These are phyloP conservation scores for Fusarium oxysporum DNA, from an alignment of 2,329 filamentous ascomycete species.

Conservation along the genomic window DNA sequence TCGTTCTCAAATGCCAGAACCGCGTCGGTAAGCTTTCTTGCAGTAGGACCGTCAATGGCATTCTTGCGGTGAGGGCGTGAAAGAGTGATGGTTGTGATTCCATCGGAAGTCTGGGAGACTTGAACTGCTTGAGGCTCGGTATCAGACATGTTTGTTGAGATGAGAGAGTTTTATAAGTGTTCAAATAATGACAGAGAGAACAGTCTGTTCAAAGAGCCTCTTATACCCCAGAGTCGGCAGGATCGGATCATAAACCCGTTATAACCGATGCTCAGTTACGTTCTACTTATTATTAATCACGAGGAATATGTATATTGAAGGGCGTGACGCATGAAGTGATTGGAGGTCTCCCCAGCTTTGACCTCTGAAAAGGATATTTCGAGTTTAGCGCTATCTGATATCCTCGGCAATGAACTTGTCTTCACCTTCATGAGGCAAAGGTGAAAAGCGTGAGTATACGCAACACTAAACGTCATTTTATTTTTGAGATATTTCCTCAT, in stretches of 20 bases:
- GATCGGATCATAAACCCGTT: background rate
- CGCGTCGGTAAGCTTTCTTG: conserved; percentile 7
- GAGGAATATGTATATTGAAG: background rate
- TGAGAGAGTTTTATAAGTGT: background rate
- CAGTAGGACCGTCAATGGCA: conserved; percentile 10
- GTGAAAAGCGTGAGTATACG: too few relatives aligned
- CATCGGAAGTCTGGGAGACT: conserved; percentile 4
- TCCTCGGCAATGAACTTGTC: background rate
- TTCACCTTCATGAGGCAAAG: background rate
- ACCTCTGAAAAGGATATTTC: background rate
- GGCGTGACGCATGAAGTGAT: background rate
- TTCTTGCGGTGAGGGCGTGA: conserved; percentile 11
- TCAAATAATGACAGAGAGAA: background rate
- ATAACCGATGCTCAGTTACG: background rate
- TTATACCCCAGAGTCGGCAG: background rate
- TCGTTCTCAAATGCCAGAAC: conserved; percentile 1
- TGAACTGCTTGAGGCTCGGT: background rate
- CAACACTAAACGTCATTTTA: too few relatives aligned
- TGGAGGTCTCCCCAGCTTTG: background rate
- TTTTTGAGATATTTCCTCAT: too few relatives aligned
- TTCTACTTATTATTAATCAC: background rate
- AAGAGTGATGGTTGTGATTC: conserved; percentile 15
- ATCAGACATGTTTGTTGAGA: background rate
- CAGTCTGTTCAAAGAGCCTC: accelerated
- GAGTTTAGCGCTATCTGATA: background rate